Conservation (phyloP, 768 basidiomycete species). For the Tylopilus subfusipes region DNA sequence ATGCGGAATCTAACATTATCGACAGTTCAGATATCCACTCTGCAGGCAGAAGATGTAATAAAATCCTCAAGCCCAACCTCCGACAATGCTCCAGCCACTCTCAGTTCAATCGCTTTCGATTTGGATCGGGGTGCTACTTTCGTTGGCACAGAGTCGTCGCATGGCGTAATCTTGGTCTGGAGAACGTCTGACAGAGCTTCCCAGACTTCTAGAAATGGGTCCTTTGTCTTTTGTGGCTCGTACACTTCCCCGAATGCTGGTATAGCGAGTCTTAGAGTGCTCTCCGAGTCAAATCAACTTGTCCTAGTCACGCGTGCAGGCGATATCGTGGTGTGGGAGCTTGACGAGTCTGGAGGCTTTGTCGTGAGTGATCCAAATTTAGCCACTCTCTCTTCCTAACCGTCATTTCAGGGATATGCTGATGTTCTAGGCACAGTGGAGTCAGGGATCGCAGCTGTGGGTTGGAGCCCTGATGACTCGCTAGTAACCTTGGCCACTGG, state of each 20-base stretch:
- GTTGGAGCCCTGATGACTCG: constrained; percentile 92
- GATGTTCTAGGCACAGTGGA: constrained; percentile 89
- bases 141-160: constrained; percentile 56
- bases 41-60: constrained; percentile 15
- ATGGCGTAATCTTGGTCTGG: constrained; percentile 60
- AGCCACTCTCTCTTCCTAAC: constrained; percentile 3
- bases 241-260: constrained; percentile 32
- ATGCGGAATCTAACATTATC: constrained; percentile 61
- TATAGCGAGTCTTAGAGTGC: constrained; percentile 61
- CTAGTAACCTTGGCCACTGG: constrained; percentile 81
- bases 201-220: constrained; percentile 9
- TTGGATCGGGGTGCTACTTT: constrained; percentile 61
- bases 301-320: constrained; percentile 70
- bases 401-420: constrained; percentile 25
- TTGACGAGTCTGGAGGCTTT: constrained; percentile 45
- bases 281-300: constrained; percentile 68
- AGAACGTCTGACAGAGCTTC: constrained; percentile 26
- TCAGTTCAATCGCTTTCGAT: constrained; percentile 55
- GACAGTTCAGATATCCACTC: constrained; percentile 21
- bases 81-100: constrained; percentile 27
- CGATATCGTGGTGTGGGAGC: constrained; percentile 70
- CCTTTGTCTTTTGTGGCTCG: constrained; percentile 25
- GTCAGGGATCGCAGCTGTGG: constrained; percentile 72
- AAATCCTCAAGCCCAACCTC: constrained; percentile 15
- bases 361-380: constrained; percentile 36